Evolutionary conservation across 169 alveolate genomes (phyloP), one percentile per base, ranked within the genome.

Genomic region (Condylostoma magnum): DNA sequence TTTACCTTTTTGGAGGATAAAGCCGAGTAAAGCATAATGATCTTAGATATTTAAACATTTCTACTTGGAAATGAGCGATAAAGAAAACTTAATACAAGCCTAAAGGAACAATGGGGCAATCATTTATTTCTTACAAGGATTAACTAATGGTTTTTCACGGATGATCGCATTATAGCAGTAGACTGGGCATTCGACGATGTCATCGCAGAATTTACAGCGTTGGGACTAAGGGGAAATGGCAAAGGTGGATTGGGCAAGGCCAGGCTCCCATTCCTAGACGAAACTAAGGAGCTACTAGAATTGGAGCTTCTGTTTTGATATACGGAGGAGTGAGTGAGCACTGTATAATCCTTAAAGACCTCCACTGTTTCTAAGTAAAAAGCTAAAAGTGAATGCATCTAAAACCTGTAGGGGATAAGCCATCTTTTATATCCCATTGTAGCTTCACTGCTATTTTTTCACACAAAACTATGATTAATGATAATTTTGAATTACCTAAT

Each of bases 1-100:
- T 63, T 3, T 63, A 44, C 25, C 6, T 63, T 22, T 63, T 41
- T n/a, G 73, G 73, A 63, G 73, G 73, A 22, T 57, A 63, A 63
- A 34, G 73, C 44, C 27, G 73, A 18, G 46, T 20, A n/a, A 63
- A 44, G 20, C 54, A 12, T 1, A 41, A 25, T 10, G 73, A 63
- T 12, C 4, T 63, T 12, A 37, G 60, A 3, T 6, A 12, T 3
- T 22, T 63, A 15, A 57, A 15, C 22, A 63, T 46, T 15, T 5
- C 58, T 3, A 34, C 22, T 12, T 63, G 73, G 60, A 63, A 31
- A 63, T n/a, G n/a, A n/a, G n/a, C n/a, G n/a, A 6, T 15, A 4
- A 12, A 43, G 0, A 5, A 1, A n/a, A 5, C 73, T 0, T 3
- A 3, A 8, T 44, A 63, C 31, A 37, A 18, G 4, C 73, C 73